Base-by-base conservation (phyloP, 2,329 filamentous ascomycete species). In the Magnaporthiopsis incrustans region DNA sequence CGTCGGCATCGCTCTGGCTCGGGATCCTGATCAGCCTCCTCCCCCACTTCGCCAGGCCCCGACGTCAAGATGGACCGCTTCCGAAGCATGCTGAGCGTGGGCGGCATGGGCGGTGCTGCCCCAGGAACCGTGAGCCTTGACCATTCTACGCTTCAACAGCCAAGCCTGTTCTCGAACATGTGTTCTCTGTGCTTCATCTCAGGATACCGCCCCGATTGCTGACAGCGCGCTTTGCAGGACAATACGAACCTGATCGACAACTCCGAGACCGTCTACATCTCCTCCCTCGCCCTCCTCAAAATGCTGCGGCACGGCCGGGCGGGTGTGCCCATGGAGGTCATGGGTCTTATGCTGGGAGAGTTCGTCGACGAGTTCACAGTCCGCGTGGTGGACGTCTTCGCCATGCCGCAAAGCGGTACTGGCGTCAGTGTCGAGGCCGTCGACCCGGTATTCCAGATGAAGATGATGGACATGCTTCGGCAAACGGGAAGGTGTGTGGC, bases 381-480 rank as follows among this genome's bases (percentile, higher is more conserved):
- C 67, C 89, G 94, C 70, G 95, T 99, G 18, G 94, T 98, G 69
- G 95, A 99, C 78, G 95, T 99, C 33, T 99, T 99, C 78, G 95
- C 95, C 66, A 99, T 99, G 95, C 95, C 95, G 26, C 95, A 99
- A 76, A 97, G 93, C 71, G 95, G 95, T 79, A 99, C 95, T 1
- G 95, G 95, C 70, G 95, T 99, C 70, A 97, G 92, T 78, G 95
- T 99, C 72, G 95, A 99, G 79, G 96, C 95, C 62, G 95, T 99
- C 68, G 95, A 99, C 75, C 92, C 93, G 12, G 95, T 99, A 44
- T 99, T 99, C 78, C 95, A 99, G 81, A 97, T 92, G 73, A 99
- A 97, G 84, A 99, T 99, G 95, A 99, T 99, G 95, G 95, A 99
- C 76, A 98, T 99, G 95, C 82, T 99, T 75, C 85, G 91, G 73